Percentiles rank a stretch among this genome's conserved stretches.
phyloP scores from a whole-genome alignment of 495 filamentous ascomycete genomes.

The Penicillium parvum region DNA sequence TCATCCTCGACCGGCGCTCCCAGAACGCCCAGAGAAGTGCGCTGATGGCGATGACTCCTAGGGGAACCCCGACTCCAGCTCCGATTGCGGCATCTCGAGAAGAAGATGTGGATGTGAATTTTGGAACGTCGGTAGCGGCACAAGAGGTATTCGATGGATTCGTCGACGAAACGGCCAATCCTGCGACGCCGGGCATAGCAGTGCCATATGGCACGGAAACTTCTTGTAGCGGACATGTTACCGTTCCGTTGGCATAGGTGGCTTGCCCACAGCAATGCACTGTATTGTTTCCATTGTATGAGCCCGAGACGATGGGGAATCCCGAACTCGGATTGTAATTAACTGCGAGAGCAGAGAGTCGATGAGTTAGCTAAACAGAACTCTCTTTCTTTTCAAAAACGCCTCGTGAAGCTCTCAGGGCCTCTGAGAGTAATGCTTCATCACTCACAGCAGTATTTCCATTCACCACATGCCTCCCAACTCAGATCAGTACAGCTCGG shows the following conservation, averaged over 20 bases:
- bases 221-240: neutral
- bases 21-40: constrained; percentile 18
- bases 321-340: constrained; percentile 6
- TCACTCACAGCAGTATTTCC: constrained; percentile 6
- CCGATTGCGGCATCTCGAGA: constrained; percentile 8
- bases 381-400: too few species aligned
- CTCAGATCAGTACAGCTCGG: constrained; percentile 25
- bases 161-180: neutral
- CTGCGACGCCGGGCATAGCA: constrained; percentile 5
- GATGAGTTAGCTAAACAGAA: neutral
- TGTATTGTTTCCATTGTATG: constrained; percentile 5
- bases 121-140: too few species aligned
- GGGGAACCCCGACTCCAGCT: constrained; percentile 9
- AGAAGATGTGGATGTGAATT: neutral
- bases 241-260: constrained; percentile 1
- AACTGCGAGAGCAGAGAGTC: neutral
- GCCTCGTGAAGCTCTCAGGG: too few species aligned
- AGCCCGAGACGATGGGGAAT: constrained; percentile 6
- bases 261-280: constrained; percentile 5
- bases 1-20: constrained; percentile 7
- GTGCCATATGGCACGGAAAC: constrained; percentile 5
- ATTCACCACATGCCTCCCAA: constrained; percentile 16
- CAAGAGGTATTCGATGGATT: neutral
- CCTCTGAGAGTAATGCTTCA: too few species aligned
- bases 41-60: constrained; percentile 18